Conservation (phyloP, 805 yeast genomes). For the Starmerella vaccinii region DNA sequence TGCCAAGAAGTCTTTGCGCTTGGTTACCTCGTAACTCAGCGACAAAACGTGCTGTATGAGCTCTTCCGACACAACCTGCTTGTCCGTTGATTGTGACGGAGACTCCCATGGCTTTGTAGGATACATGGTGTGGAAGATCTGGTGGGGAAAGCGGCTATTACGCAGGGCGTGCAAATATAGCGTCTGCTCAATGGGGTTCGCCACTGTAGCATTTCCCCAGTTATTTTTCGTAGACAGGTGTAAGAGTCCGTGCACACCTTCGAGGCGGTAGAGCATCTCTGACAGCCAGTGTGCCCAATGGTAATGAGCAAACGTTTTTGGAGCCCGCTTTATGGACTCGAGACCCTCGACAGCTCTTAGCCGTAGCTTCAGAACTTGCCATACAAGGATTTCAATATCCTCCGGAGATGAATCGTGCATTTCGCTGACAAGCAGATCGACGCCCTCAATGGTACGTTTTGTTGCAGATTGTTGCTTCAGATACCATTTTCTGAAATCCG, state of each 20-base stretch:
- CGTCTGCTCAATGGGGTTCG: slow-evolving; percentile 19
- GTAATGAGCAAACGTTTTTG: slow-evolving; percentile 19
- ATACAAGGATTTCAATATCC: slow-evolving; percentile 11
- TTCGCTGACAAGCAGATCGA: slow-evolving; percentile 21
- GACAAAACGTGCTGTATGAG: slow-evolving; percentile 8
- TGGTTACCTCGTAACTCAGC: slow-evolving; percentile 7
- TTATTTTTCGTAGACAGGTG: slow-evolving; percentile 15
- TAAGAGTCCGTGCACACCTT: slow-evolving; percentile 21
- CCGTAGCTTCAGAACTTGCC: slow-evolving; percentile 16
- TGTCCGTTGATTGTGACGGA: neutral
- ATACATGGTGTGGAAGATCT: slow-evolving; percentile 4
- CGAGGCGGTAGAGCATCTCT: slow-evolving; percentile 15
- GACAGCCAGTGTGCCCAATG: slow-evolving; percentile 22
- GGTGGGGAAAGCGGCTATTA: slow-evolving; percentile 12
- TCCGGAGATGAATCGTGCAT: slow-evolving; percentile 20
- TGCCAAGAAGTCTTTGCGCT: slow-evolving; percentile 17
- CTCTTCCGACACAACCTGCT: neutral
- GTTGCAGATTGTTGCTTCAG: slow-evolving; percentile 14
- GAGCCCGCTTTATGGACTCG: slow-evolving; percentile 2
- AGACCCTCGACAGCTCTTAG: slow-evolving; percentile 15
- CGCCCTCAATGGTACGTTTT: slow-evolving; percentile 11
- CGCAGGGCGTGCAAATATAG: slow-evolving; percentile 19
- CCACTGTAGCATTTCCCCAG: slow-evolving; percentile 20
- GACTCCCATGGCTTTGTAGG: neutral
- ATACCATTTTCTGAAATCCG: slow-evolving; percentile 18